These are phyloP conservation scores for Citrus reticulata DNA, from an alignment of 345 rosid genomes.

Conservation along the genomic window DNA sequence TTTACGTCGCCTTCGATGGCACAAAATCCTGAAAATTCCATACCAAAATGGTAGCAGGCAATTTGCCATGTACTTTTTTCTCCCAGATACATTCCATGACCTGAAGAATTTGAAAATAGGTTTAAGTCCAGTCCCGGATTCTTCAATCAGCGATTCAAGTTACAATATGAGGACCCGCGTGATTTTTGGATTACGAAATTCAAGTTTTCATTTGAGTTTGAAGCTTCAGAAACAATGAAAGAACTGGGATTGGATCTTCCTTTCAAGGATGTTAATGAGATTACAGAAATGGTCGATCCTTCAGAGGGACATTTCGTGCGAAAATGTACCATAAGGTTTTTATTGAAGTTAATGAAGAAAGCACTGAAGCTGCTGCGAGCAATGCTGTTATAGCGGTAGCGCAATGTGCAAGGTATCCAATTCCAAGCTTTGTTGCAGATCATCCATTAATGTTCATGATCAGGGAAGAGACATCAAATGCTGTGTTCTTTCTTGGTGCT, in stretches of 20 bases:
- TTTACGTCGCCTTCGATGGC: slow-evolving; percentile 13
- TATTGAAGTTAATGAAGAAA: slow-evolving; percentile 40
- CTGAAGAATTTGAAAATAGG: slow-evolving; percentile 7
- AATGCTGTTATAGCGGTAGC: background rate
- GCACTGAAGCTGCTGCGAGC: slow-evolving; percentile 33
- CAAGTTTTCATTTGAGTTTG: slow-evolving; percentile 5
- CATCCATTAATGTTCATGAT: slow-evolving; percentile 27
- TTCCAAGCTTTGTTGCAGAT: slow-evolving; percentile 29
- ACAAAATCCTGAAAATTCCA: slow-evolving; percentile 24
- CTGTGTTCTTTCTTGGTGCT: slow-evolving; percentile 26
- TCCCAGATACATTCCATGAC: slow-evolving; percentile 21
- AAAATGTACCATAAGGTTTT: slow-evolving; percentile 27
- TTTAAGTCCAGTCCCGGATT: slow-evolving; percentile 13
- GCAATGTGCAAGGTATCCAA: background rate
- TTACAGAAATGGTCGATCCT: slow-evolving; percentile 4
- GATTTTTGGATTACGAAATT: slow-evolving; percentile 28
- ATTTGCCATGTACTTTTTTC: slow-evolving; percentile 30
- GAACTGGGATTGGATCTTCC: background rate
- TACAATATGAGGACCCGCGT: background rate
- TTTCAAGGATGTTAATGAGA: background rate
- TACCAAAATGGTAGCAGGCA: slow-evolving; percentile 15
- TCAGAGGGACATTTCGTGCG: background rate
- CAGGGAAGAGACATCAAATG: slow-evolving; percentile 20
- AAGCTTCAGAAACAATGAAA: background rate
- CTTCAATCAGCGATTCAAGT: background rate